phyloP scores from a whole-genome alignment of 78 protist species.

The Mastigamoeba balamuthi region DNA sequence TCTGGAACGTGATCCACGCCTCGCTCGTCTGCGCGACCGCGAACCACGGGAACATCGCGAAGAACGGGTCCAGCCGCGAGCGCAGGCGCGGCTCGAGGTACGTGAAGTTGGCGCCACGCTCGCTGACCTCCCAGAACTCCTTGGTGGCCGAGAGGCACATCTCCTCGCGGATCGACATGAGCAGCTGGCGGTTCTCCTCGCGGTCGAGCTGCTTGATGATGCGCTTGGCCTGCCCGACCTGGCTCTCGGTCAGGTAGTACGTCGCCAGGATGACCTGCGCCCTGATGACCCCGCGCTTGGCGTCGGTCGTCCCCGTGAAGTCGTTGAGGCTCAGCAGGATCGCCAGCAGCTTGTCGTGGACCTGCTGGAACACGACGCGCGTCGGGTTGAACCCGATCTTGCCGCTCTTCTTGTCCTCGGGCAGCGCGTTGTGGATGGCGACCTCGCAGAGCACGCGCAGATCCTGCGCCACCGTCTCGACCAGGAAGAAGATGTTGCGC shows the following conservation, averaged over 20 bases:
- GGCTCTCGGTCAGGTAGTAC: neutral
- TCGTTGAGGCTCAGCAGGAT: neutral
- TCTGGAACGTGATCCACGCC: no score
- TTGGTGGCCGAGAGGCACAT: no score
- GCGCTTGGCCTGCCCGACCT: neutral
- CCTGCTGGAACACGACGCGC: neutral
- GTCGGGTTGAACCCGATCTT: neutral
- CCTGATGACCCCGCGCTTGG: neutral
- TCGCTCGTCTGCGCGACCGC: no score
- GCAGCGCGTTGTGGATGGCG: neutral
- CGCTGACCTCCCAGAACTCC: neutral
- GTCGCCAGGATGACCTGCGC: conserved; percentile 4
- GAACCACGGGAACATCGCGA: no score
- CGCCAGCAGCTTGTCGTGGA: neutral
- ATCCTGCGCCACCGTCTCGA: neutral
- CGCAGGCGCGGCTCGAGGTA: neutral
- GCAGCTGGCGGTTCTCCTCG: no score
- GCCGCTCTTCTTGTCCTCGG: neutral
- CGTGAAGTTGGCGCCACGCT: neutral
- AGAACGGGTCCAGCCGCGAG: no score
- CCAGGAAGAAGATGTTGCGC: neutral
- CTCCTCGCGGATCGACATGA: no score
- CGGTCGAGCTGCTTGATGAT: no score
- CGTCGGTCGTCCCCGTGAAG: neutral
- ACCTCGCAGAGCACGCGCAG: neutral